Conservation (phyloP, 495 filamentous ascomycete genomes). For the Choiromyces venosus region DNA sequence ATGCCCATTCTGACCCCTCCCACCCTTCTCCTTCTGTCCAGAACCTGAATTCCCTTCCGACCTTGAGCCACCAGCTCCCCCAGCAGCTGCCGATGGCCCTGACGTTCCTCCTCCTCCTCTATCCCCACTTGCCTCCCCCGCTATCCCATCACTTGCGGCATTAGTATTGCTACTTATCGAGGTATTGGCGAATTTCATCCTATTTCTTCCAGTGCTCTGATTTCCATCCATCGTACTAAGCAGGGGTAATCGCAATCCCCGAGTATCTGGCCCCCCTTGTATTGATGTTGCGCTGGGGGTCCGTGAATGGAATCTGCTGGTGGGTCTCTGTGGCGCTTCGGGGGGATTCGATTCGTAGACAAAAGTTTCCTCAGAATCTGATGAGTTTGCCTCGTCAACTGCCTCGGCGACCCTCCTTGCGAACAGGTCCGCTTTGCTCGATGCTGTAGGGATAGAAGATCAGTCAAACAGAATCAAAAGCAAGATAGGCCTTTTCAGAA, state of each 20-base stretch:
- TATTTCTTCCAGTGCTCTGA: slow-evolving; percentile 72
- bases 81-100: slow-evolving; percentile 40
- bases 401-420: slow-evolving; percentile 93
- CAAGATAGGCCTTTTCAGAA: slow-evolving; percentile 1
- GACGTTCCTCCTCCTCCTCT: slow-evolving; percentile 50
- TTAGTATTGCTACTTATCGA: slow-evolving; percentile 54
- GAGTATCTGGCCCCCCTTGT: slow-evolving; percentile 64
- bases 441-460: slow-evolving; percentile 56
- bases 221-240: slow-evolving; percentile 46
- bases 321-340: slow-evolving; percentile 64
- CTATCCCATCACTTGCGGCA: slow-evolving; percentile 54
- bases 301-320: slow-evolving; percentile 76
- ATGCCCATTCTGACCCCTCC: slow-evolving; percentile 55
- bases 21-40: slow-evolving; percentile 49
- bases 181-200: slow-evolving; percentile 97
- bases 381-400: slow-evolving; percentile 85
- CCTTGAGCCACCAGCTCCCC: slow-evolving; percentile 59
- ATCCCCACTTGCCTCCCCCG: slow-evolving; percentile 59
- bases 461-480: slow-evolving; percentile 43
- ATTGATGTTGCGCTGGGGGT: slow-evolving; percentile 94
- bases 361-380: slow-evolving; percentile 96
- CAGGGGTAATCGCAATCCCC: slow-evolving; percentile 53
- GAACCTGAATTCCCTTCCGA: slow-evolving; percentile 72
- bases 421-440: slow-evolving; percentile 96
- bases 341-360: slow-evolving; percentile 98